phyloP scores from a whole-genome alignment of 2,329 filamentous ascomycete species.

The Epichloe hybrida region DNA sequence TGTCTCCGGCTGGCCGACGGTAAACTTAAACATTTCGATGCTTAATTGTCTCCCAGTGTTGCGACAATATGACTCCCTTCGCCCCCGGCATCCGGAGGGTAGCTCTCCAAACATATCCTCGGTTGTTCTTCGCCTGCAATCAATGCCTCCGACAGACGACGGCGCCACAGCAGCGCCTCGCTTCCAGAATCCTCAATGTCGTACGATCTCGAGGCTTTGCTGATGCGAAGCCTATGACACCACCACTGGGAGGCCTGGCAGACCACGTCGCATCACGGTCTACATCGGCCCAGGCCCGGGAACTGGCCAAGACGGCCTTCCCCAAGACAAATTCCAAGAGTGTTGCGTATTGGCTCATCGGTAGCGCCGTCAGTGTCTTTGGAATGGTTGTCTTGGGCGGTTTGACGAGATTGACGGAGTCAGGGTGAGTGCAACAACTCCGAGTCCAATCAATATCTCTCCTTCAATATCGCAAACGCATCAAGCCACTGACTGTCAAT shows the following conservation, averaged over 20 bases:
- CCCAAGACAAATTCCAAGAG: constrained; percentile 54
- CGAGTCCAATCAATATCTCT: background rate
- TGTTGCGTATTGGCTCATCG: constrained; percentile 87
- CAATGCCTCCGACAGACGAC: constrained; percentile 29
- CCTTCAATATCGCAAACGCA: background rate
- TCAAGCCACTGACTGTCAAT: background rate
- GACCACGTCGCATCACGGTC: constrained; percentile 14
- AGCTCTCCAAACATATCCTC: constrained; percentile 24
- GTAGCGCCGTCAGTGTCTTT: constrained; percentile 84
- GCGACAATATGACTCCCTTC: constrained; percentile 26
- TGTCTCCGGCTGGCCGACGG: background rate
- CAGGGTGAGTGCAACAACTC: constrained; percentile 48
- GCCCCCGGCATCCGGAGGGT: constrained; percentile 28
- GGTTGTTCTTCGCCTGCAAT: constrained; percentile 32
- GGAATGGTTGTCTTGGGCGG: constrained; percentile 94
- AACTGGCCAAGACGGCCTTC: constrained; percentile 26
- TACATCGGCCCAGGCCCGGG: constrained; percentile 9
- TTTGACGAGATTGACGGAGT: constrained; percentile 86
- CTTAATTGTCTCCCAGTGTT: background rate
- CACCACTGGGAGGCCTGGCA: constrained; percentile 13
- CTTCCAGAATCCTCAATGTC: constrained; percentile 26
- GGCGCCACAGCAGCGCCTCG: constrained; percentile 14
- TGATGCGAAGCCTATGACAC: constrained; percentile 18
- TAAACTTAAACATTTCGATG: too few species aligned
- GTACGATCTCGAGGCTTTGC: constrained; percentile 27